Evolutionary conservation across 495 filamentous ascomycete species (phyloP), one percentile per base, ranked within the genome.

Genomic region (Penicillium simplicissimum): DNA sequence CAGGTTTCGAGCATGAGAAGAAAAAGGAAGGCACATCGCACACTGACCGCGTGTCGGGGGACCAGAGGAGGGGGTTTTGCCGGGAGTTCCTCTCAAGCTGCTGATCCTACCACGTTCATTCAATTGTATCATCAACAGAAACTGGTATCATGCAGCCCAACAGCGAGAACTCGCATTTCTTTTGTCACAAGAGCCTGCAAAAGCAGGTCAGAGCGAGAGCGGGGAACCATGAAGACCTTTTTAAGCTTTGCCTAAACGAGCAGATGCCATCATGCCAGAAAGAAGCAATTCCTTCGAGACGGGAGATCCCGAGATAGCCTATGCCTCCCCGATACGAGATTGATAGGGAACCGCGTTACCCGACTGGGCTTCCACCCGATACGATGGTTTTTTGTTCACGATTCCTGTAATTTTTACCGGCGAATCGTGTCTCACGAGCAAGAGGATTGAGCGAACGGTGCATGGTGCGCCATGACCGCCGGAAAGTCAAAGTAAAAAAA

Each of bases 401-500:
- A 49, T 49, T 3, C 9, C 25, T 49, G 23, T 11, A 25, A 49
- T 23, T 11, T 31, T 2, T 23, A 31, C 14, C 14, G 8, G 1
- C 14, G 9, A 8, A 28, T 9, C 11, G 11, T n/a, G 23, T 15
- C 45, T 31, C 11, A 13, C n/a, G 11, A 13, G 45, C 25, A 25
- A 11, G 19, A 25, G 11, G 19, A 47, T 25, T n/a, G 43, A 25
- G 43, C 45, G 14, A 45, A 45, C 23, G 23, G 43, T 11, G 10
- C 11, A n/a, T 31, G 36, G 35, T 19, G 19, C 52, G n/a, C 52
- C 34, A 45, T 37, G 28, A 36, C 55, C 40, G 7, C 21, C 28
- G n/a, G 42, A 57, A 57, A 57, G 56, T 47, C 56, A 58, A 51
- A 58, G 14, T 49, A 28, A 31, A 31, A 25, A 31, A 25, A 25